Evolutionary conservation across 1,284 basidiomycete species (phyloP), one percentile per base, ranked within the genome.

Genomic region (Ganoderma lucidum): DNA sequence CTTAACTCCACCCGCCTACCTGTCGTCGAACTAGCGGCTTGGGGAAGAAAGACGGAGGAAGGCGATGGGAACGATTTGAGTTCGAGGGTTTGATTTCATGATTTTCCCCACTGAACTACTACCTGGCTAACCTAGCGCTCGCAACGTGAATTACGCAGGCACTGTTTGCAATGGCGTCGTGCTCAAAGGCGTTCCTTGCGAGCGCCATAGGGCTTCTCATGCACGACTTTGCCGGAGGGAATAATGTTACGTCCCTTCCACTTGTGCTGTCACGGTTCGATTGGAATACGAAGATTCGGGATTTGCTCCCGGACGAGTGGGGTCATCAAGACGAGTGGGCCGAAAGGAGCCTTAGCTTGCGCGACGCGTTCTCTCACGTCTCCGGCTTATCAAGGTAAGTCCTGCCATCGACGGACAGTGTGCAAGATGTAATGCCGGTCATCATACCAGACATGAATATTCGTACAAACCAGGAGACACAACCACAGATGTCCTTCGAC

Each of bases 151-250:
- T 56, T 9, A 51, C 10, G 14, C 30, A 56, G 84, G 80, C 83
- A 0, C 72, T 82, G 32, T 84, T 85, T 70, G 75, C 72, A 2
- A 80, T 87, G 53, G 85, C 79, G 1, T 85, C 84, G 17, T 84
- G 82, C 73, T 83, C 84, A 1, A 87, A 86, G 69, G 80, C 84
- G 0, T 85, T 86, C 73, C 78, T 82, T 0, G 76, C 79, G 0
- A 72, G 81, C 2, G 75, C 83, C 0, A 51, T 85, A 3, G 84
- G 83, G 0, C 74, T 84, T 14, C 63, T 76, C 17, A 75, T 76
- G 35, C 72, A 76, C 12, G 75, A 76, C 68, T 76, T 70, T 48
- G 72, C 71, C 0, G 63, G 69, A 0, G 74, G 72, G 6, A 67
- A 73, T n/a, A 75, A 76, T 53, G 64, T 66, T 4, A 76, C 75